Evolutionary conservation across 2,329 filamentous ascomycete genomes (phyloP).

Genomic region (Atkinsonella texensis): DNA sequence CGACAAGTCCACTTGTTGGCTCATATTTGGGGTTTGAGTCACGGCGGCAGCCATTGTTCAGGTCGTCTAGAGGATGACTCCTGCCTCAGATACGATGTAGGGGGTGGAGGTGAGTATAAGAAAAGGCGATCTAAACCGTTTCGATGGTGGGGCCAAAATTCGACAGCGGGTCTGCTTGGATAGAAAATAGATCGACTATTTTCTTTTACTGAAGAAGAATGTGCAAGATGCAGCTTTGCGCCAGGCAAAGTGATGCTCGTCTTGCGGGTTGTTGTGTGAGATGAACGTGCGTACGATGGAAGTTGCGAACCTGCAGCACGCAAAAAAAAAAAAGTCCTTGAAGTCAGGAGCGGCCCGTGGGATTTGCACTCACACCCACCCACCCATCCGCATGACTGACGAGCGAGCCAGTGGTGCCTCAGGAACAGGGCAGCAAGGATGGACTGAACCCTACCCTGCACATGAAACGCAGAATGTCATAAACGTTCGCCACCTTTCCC

Average conservation of each 20-base stretch:
- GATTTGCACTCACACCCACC: not conserved
- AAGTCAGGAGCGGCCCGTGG: not conserved
- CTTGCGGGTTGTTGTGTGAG: constrained; percentile 8
- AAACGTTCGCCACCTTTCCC: not conserved
- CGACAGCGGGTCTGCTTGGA: constrained; percentile 8
- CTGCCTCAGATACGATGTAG: constrained; percentile 4
- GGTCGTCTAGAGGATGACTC: constrained; percentile 4
- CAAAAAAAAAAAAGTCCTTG: not conserved
- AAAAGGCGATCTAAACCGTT: constrained; percentile 8
- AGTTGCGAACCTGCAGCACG: constrained; percentile 9
- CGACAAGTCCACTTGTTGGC: constrained; percentile 52
- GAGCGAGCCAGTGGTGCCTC: not conserved
- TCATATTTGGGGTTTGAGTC: constrained; percentile 22
- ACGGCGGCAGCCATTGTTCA: constrained; percentile 24
- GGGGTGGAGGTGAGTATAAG: constrained; percentile 12
- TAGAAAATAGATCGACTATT: constrained; percentile 14
- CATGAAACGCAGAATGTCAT: not conserved
- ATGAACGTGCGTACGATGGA: constrained; percentile 8
- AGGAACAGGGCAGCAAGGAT: not conserved
- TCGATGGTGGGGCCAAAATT: constrained; percentile 2
- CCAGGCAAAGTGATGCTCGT: constrained; percentile 25
- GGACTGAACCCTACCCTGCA: not conserved
- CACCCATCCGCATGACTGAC: not conserved
- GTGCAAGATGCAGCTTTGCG: constrained; percentile 21
- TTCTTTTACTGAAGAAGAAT: constrained; percentile 13